These are phyloP conservation scores for Mortierella antarctica DNA, from an alignment of 192 early-diverging fungal genomes.

Conservation along the genomic window DNA sequence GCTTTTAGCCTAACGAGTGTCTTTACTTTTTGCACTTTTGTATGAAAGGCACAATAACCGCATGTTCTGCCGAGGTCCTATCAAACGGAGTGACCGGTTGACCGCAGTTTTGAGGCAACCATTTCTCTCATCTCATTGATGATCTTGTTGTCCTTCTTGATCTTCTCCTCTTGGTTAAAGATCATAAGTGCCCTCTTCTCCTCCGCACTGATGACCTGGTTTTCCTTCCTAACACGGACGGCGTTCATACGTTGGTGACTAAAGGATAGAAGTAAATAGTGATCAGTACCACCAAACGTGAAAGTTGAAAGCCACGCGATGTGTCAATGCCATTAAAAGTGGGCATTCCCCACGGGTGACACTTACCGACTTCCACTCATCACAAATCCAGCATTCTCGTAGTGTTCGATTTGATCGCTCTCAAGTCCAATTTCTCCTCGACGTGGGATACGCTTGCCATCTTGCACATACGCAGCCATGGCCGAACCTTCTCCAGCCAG, in stretches of 20 bases:
- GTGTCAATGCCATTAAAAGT: not conserved
- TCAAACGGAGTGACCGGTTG: constrained; percentile 43
- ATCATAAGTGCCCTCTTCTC: constrained; percentile 89
- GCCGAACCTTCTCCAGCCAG: constrained; percentile 92
- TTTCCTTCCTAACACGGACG: constrained; percentile 95
- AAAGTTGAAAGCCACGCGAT: not conserved
- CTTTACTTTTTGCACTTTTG: no score
- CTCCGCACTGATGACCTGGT: constrained; percentile 96
- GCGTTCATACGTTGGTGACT: constrained; percentile 94
- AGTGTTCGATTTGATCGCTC: constrained; percentile 84
- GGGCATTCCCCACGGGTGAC: not conserved
- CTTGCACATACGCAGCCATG: constrained; percentile 89
- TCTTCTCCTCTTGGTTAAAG: constrained; percentile 90
- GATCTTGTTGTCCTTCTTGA: constrained; percentile 91
- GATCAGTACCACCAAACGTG: not conserved
- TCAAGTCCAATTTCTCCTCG: constrained; percentile 97
- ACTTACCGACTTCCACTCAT: constrained; percentile 92
- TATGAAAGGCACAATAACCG: no score
- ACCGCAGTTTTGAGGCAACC: constrained; percentile 69
- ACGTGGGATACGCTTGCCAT: constrained; percentile 95
- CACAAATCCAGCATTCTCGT: constrained; percentile 91
- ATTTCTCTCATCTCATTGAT: constrained; percentile 93
- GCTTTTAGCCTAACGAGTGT: no score
- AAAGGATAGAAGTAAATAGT: not conserved
- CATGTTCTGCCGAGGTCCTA: not conserved